phyloP scores from a whole-genome alignment of 2,329 filamentous ascomycete genomes.

The Pseudogymnoascus sp. region DNA sequence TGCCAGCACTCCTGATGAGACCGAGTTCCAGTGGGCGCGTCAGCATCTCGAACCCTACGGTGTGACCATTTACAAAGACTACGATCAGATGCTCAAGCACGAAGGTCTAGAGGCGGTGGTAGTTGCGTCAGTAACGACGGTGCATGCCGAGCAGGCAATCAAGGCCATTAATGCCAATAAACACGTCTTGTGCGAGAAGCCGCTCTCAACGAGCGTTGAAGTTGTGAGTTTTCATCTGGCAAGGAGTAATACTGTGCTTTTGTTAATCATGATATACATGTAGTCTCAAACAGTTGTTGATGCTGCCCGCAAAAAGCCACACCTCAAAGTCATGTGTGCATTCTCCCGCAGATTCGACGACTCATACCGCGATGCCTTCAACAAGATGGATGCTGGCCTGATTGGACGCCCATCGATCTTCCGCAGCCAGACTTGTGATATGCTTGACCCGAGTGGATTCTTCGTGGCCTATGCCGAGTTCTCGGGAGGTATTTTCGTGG shows the following conservation, averaged over 20 bases:
- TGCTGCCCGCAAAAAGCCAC: conserved; percentile 33
- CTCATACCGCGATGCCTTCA: neutral
- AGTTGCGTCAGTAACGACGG: conserved; percentile 46
- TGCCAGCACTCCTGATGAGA: conserved; percentile 39
- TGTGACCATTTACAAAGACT: conserved; percentile 45
- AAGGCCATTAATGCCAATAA: conserved; percentile 47
- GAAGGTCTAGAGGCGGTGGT: conserved; percentile 38
- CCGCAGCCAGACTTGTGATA: conserved; percentile 7
- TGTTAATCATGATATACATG: neutral
- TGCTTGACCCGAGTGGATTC: neutral
- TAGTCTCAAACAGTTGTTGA: conserved; percentile 36
- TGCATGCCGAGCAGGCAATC: conserved; percentile 51
- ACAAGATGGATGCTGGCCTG: neutral
- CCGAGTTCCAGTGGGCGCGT: conserved; percentile 43
- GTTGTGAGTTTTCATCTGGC: conserved; percentile 27
- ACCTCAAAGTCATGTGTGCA: conserved; percentile 33
- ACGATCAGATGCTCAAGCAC: conserved; percentile 44
- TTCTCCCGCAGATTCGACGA: conserved; percentile 4
- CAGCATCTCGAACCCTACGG: conserved; percentile 43
- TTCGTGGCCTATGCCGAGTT: neutral
- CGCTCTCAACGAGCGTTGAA: conserved; percentile 36
- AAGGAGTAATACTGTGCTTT: neutral
- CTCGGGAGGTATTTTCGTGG: conserved; percentile 3
- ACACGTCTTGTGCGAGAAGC: conserved; percentile 53
- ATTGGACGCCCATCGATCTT: neutral